Conservation (phyloP, 495 filamentous ascomycete species). For the Xylaria curta region DNA sequence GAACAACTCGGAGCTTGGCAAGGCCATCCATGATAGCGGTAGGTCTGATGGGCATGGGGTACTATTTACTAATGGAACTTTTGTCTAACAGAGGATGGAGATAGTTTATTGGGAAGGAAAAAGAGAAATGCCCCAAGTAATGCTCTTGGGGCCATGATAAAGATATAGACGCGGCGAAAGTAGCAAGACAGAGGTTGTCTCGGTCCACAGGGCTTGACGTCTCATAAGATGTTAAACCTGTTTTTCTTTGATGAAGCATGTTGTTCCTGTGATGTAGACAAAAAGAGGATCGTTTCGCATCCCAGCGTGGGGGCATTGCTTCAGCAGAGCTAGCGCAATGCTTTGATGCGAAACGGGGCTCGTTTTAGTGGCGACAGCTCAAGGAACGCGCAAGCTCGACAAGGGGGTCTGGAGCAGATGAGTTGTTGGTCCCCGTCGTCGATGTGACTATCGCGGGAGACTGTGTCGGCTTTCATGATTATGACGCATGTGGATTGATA, state of each 20-base stretch:
- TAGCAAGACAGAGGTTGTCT: background rate
- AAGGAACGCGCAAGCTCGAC: conserved; percentile 17
- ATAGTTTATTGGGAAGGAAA: background rate
- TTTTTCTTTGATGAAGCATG: conserved; percentile 10
- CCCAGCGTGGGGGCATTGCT: conserved; percentile 11
- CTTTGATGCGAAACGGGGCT: conserved; percentile 2
- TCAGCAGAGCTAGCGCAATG: conserved; percentile 12
- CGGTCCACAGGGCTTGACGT: conserved; percentile 12
- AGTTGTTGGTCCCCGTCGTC: conserved; percentile 12
- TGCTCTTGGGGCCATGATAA: background rate
- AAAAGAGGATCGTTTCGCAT: conserved; percentile 16
- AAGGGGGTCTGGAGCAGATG: conserved; percentile 5
- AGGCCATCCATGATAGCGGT: conserved; percentile 5
- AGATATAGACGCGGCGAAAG: background rate
- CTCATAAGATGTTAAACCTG: conserved; percentile 5
- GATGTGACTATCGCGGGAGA: background rate
- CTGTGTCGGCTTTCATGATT: background rate
- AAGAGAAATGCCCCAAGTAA: background rate
- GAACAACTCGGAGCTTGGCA: conserved; percentile 52
- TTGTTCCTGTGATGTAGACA: conserved; percentile 1
- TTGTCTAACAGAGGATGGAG: background rate
- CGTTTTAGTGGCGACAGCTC: conserved; percentile 7
- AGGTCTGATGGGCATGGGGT: conserved; percentile 15
- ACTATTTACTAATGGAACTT: conserved; percentile 1
- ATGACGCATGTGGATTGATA: conserved; percentile 1